Evolutionary conservation across 2,329 filamentous ascomycete species (phyloP).

Genomic region (Thelonectria discophora): DNA sequence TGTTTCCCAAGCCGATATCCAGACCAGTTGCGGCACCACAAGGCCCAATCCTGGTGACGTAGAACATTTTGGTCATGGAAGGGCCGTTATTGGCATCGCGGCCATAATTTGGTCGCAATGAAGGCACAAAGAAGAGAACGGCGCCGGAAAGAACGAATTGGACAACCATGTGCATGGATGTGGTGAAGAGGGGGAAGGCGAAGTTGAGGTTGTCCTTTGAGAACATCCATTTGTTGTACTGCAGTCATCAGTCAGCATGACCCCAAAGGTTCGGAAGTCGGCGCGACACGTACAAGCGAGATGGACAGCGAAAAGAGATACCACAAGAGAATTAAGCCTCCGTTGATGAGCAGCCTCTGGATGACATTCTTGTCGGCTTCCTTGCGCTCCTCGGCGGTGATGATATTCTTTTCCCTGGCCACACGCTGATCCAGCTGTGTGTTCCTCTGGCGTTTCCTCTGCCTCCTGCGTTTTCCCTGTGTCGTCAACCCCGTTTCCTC

Average conservation of each 20-base stretch:
- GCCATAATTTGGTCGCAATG: slow-evolving; percentile 72
- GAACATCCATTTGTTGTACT: slow-evolving; percentile 99
- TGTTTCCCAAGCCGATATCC: slow-evolving; percentile 96
- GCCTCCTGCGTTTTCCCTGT: slow-evolving; percentile 74
- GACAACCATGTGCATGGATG: slow-evolving; percentile 93
- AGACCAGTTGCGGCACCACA: slow-evolving; percentile 93
- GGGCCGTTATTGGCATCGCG: slow-evolving; percentile 59
- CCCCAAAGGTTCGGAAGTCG: not conserved
- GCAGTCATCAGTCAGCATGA: slow-evolving; percentile 33
- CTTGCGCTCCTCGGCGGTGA: slow-evolving; percentile 77
- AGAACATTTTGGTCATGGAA: slow-evolving; percentile 90
- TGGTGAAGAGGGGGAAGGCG: slow-evolving; percentile 93
- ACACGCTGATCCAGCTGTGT: slow-evolving; percentile 76
- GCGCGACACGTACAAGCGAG: slow-evolving; percentile 72
- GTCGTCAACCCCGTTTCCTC: slow-evolving; percentile 88
- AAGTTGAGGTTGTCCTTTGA: slow-evolving; percentile 86
- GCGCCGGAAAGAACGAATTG: slow-evolving; percentile 83
- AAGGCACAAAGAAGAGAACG: slow-evolving; percentile 84
- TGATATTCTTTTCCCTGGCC: slow-evolving; percentile 60
- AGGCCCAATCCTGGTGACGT: slow-evolving; percentile 88
- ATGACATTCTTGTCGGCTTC: slow-evolving; percentile 79
- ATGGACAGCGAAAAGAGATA: slow-evolving; percentile 92
- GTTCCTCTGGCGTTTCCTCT: slow-evolving; percentile 72
- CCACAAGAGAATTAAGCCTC: slow-evolving; percentile 86
- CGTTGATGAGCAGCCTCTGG: slow-evolving; percentile 76